These are phyloP conservation scores for Penicillium sp. DNA, from an alignment of 2,329 filamentous ascomycete species.

Conservation along the genomic window DNA sequence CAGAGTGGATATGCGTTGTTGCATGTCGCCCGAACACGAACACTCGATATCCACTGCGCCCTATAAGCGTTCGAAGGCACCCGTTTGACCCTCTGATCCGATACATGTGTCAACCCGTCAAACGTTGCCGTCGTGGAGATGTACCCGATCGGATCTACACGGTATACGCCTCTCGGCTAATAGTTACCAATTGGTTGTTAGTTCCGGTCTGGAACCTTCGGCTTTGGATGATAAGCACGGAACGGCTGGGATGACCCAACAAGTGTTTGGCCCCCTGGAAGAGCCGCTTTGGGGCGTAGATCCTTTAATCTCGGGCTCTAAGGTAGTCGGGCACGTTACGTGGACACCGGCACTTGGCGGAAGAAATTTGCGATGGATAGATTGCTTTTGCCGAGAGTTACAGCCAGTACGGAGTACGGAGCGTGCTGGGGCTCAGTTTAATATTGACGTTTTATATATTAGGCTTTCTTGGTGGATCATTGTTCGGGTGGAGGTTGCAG, in stretches of 20 bases:
- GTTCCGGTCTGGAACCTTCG: not conserved
- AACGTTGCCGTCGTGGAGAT: not conserved
- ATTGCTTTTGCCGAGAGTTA: not conserved
- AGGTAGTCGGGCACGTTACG: not conserved
- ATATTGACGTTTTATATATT: not conserved
- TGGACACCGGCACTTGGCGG: slow-evolving; percentile 1
- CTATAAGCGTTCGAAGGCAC: not conserved
- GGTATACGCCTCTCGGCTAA: not conserved
- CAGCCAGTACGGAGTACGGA: not conserved
- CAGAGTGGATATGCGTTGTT: not conserved
- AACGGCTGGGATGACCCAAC: not conserved
- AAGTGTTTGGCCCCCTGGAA: too few species aligned
- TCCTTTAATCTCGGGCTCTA: slow-evolving; percentile 3
- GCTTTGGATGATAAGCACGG: not conserved
- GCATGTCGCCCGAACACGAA: not conserved
- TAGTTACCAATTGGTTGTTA: not conserved
- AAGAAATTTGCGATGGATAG: not conserved
- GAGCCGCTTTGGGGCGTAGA: not conserved
- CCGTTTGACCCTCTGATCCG: not conserved
- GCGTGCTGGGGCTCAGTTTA: not conserved
- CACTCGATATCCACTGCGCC: not conserved
- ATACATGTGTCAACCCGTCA: not conserved
- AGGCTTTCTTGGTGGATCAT: not conserved
- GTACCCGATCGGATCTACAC: slow-evolving; percentile 1
- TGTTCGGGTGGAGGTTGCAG: not conserved